phyloP scores from a whole-genome alignment of 768 basidiomycete genomes.

The Tricholoma furcatifolium region DNA sequence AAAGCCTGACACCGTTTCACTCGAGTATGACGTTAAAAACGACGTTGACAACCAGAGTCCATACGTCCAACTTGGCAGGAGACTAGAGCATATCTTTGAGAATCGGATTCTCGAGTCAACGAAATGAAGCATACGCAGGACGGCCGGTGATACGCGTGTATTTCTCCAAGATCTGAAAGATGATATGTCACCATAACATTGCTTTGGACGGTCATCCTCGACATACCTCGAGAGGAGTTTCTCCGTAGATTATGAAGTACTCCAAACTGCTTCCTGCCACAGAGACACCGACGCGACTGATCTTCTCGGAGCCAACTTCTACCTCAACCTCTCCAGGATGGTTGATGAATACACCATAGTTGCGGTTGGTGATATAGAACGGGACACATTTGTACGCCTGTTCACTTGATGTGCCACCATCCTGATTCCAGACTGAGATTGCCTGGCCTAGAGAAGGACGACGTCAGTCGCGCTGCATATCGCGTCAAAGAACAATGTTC shows the following conservation, averaged over 20 bases:
- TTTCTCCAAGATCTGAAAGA: conserved; percentile 49
- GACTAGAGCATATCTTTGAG: conserved; percentile 35
- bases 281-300: conserved; percentile 61
- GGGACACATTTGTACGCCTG: conserved; percentile 69
- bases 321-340: conserved; percentile 76
- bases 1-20: conserved; percentile 66
- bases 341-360: conserved; percentile 77
- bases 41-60: conserved; percentile 79
- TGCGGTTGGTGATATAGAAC: conserved; percentile 67
- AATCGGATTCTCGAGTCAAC: conserved; percentile 6
- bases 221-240: conserved; percentile 59
- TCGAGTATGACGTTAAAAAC: conserved; percentile 70
- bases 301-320: conserved; percentile 68
- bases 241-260: conserved; percentile 71
- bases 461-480: conserved; percentile 12
- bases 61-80: conserved; percentile 73
- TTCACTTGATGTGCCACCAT: conserved; percentile 71
- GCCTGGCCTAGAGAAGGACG: conserved; percentile 40
- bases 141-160: conserved; percentile 64
- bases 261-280: conserved; percentile 64
- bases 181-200: not conserved
- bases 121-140: conserved; percentile 42
- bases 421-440: conserved; percentile 70
- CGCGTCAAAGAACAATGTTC: conserved; percentile 15
- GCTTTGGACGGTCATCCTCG: not conserved